Percentiles rank a stretch among this genome's conserved stretches.
These are phyloP conservation scores for Olyra latifolia DNA, from an alignment of 176 grass and related monocot genomes.

Conservation along the genomic window DNA sequence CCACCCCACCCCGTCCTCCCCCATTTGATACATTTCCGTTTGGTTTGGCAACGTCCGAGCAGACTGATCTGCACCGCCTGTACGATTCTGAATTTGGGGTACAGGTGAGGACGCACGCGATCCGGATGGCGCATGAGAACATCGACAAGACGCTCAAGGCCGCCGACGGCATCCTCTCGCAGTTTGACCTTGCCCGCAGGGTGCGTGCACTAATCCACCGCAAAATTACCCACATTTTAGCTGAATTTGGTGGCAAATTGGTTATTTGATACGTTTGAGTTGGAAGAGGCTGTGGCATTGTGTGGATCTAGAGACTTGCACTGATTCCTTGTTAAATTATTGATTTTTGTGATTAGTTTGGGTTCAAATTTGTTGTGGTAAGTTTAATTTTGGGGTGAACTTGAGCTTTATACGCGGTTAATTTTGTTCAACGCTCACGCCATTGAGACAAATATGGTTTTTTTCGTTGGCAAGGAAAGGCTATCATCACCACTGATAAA, in stretches of 20 bases:
- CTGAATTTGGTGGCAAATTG: neutral
- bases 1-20: neutral
- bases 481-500: neutral
- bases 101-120: slow-evolving; percentile 84
- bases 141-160: slow-evolving; percentile 77
- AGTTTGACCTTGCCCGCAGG: slow-evolving; percentile 72
- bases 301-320: slow-evolving; percentile 7
- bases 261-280: neutral
- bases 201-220: slow-evolving; percentile 16
- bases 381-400: neutral
- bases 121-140: slow-evolving; percentile 84
- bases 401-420: neutral
- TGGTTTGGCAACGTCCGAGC: neutral
- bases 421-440: neutral
- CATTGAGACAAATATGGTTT: neutral
- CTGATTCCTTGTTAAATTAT: neutral
- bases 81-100: neutral
- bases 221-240: neutral
- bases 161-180: slow-evolving; percentile 61
- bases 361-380: neutral
- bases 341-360: neutral
- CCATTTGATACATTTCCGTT: neutral
- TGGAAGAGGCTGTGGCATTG: neutral
- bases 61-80: neutral
- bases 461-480: neutral